A percentile compares a stretch with the other conserved stretches of the same genome.
These are phyloP conservation scores for Geotrichum reessii DNA, from an alignment of 1,139 yeast genomes.

Conservation along the genomic window DNA sequence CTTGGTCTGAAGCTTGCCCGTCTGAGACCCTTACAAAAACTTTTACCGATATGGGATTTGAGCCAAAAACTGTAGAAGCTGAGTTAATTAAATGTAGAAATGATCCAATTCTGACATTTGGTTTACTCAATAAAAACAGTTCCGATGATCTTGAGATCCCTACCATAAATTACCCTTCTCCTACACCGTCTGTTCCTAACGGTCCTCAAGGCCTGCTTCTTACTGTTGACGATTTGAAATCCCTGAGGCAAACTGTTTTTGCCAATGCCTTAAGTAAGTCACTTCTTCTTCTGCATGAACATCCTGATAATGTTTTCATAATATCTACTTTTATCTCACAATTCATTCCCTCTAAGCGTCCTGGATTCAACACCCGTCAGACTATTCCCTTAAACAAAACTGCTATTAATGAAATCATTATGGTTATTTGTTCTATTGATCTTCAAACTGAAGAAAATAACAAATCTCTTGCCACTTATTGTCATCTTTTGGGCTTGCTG, in stretches of 20 bases:
- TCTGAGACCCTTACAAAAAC: constrained; percentile 49
- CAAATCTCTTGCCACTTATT: constrained; percentile 41
- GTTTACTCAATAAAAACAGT: neutral
- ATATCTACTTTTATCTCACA: constrained; percentile 47
- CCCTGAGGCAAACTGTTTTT: constrained; percentile 36
- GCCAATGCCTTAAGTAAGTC: constrained; percentile 43
- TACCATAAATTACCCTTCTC: constrained; percentile 16
- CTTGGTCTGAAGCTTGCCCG: constrained; percentile 46
- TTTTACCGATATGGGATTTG: constrained; percentile 43
- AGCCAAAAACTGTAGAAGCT: constrained; percentile 35
- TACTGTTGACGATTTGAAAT: constrained; percentile 41
- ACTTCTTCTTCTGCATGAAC: constrained; percentile 45
- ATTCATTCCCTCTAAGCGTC: constrained; percentile 28
- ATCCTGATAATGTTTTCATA: constrained; percentile 47
- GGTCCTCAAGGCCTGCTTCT: constrained; percentile 30
- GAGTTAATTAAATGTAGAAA: neutral
- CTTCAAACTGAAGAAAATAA: constrained; percentile 29
- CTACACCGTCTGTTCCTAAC: constrained; percentile 28
- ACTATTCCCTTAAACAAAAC: constrained; percentile 22
- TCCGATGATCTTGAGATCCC: neutral
- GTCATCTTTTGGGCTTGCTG: constrained; percentile 47
- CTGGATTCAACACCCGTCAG: neutral
- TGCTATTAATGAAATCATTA: constrained; percentile 37
- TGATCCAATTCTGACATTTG: constrained; percentile 3
- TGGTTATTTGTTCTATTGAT: constrained; percentile 37